phyloP scores from a whole-genome alignment of 805 yeast genomes.

The Huiozyma sinensis region DNA sequence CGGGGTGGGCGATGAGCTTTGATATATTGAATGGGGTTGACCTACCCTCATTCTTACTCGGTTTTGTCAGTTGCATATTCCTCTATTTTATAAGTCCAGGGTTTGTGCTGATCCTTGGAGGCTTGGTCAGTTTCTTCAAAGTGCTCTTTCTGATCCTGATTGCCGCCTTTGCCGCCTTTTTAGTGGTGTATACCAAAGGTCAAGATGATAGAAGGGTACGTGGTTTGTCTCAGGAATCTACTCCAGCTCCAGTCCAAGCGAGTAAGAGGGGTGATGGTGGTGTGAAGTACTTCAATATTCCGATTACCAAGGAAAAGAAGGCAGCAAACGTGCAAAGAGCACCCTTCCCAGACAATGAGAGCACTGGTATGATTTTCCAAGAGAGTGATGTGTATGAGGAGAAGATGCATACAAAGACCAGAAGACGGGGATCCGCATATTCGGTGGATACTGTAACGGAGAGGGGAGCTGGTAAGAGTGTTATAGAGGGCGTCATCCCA shows the following conservation, averaged over 20 bases:
- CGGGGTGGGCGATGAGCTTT: no score
- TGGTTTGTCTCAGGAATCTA: neutral
- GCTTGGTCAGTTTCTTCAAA: constrained; percentile 15
- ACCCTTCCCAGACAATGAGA: neutral
- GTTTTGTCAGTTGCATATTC: constrained; percentile 3
- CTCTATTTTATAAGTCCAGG: constrained; percentile 3
- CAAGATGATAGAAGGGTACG: neutral
- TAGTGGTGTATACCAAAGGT: neutral
- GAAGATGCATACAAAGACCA: neutral
- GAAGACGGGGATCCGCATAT: neutral
- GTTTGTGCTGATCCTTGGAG: constrained; percentile 8
- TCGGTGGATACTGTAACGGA: neutral
- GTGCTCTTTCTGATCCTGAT: constrained; percentile 1
- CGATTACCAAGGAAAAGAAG: constrained; percentile 14
- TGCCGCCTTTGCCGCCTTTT: neutral
- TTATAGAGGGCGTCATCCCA: neutral
- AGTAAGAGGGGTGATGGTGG: constrained; percentile 5
- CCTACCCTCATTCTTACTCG: constrained; percentile 5
- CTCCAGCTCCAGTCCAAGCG: no score
- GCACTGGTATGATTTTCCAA: neutral
- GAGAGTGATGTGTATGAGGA: neutral
- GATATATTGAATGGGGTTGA: neutral
- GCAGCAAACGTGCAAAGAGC: neutral
- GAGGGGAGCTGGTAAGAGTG: neutral
- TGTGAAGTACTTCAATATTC: constrained; percentile 18